These are phyloP conservation scores for Pleurozium schreberi DNA, from an alignment of 225 moss, liverwort and hornwort species.

Conservation along the genomic window DNA sequence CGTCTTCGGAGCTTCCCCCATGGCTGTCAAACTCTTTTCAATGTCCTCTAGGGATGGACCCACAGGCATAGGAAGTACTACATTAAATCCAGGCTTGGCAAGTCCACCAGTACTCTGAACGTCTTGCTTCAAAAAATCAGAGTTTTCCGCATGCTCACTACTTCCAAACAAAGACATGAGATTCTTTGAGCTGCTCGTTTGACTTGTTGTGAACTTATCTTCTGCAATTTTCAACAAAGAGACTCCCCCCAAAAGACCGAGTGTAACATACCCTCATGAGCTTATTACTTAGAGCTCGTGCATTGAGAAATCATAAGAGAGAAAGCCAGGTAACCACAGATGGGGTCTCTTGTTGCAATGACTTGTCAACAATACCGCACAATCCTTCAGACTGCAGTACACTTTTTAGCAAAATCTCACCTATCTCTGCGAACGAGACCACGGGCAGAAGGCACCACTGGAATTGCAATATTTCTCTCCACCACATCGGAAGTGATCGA, in stretches of 20 bases:
- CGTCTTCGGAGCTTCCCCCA: slow-evolving; percentile 21
- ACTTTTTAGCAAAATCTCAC: slow-evolving; percentile 22
- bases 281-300: background rate
- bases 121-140: slow-evolving; percentile 13
- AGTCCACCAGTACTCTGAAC: slow-evolving; percentile 15
- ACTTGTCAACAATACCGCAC: background rate
- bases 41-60: slow-evolving; percentile 93
- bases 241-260: background rate
- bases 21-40: slow-evolving; percentile 57
- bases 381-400: background rate
- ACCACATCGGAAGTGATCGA: slow-evolving; percentile 57
- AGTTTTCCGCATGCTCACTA: slow-evolving; percentile 15
- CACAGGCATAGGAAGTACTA: slow-evolving; percentile 74
- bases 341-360: background rate
- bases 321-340: background rate
- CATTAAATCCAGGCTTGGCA: slow-evolving; percentile 41
- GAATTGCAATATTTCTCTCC: slow-evolving; percentile 76
- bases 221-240: slow-evolving; percentile 27
- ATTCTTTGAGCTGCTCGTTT: slow-evolving; percentile 30
- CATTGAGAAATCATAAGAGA: background rate
- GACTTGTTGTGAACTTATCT: slow-evolving; percentile 30
- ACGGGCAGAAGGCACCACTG: slow-evolving; percentile 49
- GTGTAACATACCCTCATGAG: background rate
- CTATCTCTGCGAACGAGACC: slow-evolving; percentile 76
- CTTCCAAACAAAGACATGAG: slow-evolving; percentile 60